Base-by-base conservation (phyloP, 208 protist species). In the Herpetomonas tarakana region DNA sequence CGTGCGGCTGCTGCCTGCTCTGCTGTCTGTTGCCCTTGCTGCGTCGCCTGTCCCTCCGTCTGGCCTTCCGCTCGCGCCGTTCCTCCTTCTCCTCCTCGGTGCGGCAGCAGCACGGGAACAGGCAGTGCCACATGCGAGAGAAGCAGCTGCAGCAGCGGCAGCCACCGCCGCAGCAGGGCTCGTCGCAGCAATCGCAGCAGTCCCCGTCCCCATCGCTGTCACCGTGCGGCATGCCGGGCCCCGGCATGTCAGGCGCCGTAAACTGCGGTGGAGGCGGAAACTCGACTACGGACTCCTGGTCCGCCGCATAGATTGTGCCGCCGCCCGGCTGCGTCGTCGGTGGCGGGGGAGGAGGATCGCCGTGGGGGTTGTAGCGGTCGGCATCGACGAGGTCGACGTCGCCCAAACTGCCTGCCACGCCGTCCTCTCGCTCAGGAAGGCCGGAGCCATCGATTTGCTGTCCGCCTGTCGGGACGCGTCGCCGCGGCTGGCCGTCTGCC, bases 191-290 rank as follows among this genome's bases (percentile, higher is more conserved):
- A 29, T 7, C 18, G 51, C 53, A 26, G 19, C 25, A 47, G 0
- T 11, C 1, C 14, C 9, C 39, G 11, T 71, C 64, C 27, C 53
- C 61, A 19, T 73, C 65, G 51, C 52, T 64, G 35, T 57, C 66
- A 0, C 58, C 54, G 6, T 65, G 53, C n/a, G 6, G 24, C 2
- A 18, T 22, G n/a, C 62, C 64, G 2, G 68, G 62, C 19, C 77
- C 70, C 9, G 78, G 82, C 77, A 89, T 83, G 63, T 89, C 82
- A 1, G 66, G 53, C 26, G 62, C 71, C 52, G 44, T 63, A 21
- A 76, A 49, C 18, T 69, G 69, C 49, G 83, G 83, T 22, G 78
- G 71, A n/a, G 76, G 78, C 12, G 83, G 83, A 53, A 90, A 90
- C 57, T 84, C 71, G 1, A 90, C 54, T 11, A 86, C 57, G 4